Evolutionary conservation across 805 yeast genomes (phyloP), one percentile per base, ranked within the genome.

Genomic region (Kurtzmaniella fragi): DNA sequence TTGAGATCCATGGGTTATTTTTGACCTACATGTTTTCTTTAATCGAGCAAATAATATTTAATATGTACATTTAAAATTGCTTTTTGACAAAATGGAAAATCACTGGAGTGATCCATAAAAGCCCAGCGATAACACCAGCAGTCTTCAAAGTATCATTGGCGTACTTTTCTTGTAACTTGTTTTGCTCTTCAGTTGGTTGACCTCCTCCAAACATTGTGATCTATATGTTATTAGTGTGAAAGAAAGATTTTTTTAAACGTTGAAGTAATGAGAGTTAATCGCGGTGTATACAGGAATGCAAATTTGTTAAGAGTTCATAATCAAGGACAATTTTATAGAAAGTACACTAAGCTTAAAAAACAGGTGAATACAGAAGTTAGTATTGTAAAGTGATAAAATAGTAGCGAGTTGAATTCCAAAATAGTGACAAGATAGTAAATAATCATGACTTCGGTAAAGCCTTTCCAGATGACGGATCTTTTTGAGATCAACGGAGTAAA

Each of bases 401-500:
- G n/a, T n/a, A n/a, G n/a, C n/a, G n/a, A n/a, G n/a, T n/a, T n/a
- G n/a, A n/a, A n/a, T n/a, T n/a, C 25, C 25, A 20, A 20, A 8
- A 20, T 20, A 20, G n/a, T n/a, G n/a, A 20, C 25, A 20, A 20
- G 5, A 28, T 28, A 28, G 6, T 28, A 20, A 20, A 15, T 5
- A 12, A 34, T 3, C 32, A 91, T 91, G 99, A 84, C 97, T 3
- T 84, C 96, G 0, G 71, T 90, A 11, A 77, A 75, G 43, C 97
- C 98, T 15, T 87, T 93, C 54, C 84, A 82, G 45, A 90, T 95
- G 3, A 80, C 89, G 2, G 97, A 93, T 53, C 63, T 91, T 13
- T 82, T 90, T 47, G 68, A 75, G 7, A 52, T 85, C 37, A 86
- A 86, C 52, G 63, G 84, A 3, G 80, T 90, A 35, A 93, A 93